phyloP scores from a whole-genome alignment of 2,329 filamentous ascomycete species.

The Pseudogymnoascus sp. region DNA sequence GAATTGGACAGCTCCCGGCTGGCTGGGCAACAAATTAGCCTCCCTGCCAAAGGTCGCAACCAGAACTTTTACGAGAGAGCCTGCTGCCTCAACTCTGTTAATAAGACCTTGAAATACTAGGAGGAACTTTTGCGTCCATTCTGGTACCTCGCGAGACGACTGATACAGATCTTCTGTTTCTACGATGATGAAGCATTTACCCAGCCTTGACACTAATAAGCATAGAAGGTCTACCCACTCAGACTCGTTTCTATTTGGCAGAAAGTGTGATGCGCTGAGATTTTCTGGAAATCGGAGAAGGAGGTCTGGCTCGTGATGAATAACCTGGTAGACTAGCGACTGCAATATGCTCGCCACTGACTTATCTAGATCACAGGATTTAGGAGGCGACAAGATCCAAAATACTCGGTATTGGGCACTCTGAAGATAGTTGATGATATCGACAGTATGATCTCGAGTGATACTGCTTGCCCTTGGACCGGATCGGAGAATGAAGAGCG shows the following conservation, averaged over 20 bases:
- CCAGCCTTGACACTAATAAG: no score
- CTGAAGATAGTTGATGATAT: not conserved
- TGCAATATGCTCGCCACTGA: not conserved
- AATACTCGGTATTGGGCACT: slow-evolving; percentile 7
- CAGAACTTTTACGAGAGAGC: no score
- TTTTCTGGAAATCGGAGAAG: not conserved
- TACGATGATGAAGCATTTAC: no score
- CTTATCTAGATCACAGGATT: not conserved
- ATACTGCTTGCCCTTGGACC: slow-evolving; percentile 7
- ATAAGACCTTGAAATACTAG: no score
- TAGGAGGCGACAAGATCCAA: slow-evolving; percentile 7
- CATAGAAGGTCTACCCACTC: not conserved
- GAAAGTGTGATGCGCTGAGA: not conserved
- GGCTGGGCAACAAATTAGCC: no score
- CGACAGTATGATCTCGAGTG: not conserved
- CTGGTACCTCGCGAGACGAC: no score
- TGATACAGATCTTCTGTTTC: no score
- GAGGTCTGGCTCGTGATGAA: not conserved
- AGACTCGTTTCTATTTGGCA: not conserved
- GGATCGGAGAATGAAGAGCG: slow-evolving; percentile 8
- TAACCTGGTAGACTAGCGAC: not conserved
- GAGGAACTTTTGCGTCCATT: no score
- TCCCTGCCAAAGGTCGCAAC: no score
- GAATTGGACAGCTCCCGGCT: no score
- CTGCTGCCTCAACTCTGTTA: no score